Evolutionary conservation across 2,329 filamentous ascomycete species (phyloP), one percentile per base, ranked within the genome.

Genomic region (Monilinia polystroma): DNA sequence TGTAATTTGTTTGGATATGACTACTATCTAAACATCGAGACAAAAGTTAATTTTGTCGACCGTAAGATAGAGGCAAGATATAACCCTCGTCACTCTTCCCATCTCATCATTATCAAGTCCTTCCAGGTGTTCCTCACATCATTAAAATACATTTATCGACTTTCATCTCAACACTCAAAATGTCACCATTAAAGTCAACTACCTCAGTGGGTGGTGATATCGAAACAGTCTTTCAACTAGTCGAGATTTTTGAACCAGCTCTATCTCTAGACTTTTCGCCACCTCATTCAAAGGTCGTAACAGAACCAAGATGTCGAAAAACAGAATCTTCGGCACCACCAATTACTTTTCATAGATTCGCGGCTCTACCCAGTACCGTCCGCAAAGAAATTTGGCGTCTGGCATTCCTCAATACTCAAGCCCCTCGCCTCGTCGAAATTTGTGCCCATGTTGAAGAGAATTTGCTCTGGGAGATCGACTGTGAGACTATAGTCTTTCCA

Each of bases 351-450:
- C 43, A 18, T 20, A 51, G 6, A n/a, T 66, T 47, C 32, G n/a
- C 10, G 20, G 8, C 16, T 55, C 49, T 66, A 1, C 64, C 64
- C 23, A 16, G 0, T 11, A 4, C 23, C 35, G 20, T 66, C 4
- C 64, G 64, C 26, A 5, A 10, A 16, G 54, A 26, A n/a, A 66
- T 63, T 14, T 66, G 64, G 64, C 5, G 26, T 43, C 35, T 26
- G 1, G 64, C 64, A n/a, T 66, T 66, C 41, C 38, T 53, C 20
- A 57, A 53, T 2, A 53, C 64, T 14, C 47, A 63, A 29, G 14
- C 49, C 3, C 64, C 64, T 43, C 64, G 64, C 12, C 20, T 66
- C 4, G 55, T 66, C n/a, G 57, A 66, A 55, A 26, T 63, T 35
- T 20, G 45, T 12, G 64, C 64, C 14, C n/a, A 55, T 4, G 35